Evolutionary conservation across 1,284 basidiomycete species (phyloP).

Genomic region (Phlebopus sp.): DNA sequence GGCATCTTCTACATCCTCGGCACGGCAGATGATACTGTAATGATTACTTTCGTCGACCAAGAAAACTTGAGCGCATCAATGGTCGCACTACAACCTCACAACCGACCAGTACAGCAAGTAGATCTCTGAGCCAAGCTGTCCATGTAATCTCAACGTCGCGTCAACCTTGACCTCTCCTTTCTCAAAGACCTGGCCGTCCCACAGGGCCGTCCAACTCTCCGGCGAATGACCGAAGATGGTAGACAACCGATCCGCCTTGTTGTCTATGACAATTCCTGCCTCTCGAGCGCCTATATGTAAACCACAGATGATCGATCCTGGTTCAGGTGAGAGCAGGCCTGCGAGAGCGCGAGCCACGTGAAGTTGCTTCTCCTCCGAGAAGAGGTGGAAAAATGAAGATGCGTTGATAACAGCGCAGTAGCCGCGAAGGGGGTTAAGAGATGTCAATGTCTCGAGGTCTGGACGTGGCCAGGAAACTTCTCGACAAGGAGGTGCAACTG

Average conservation of each 20-base stretch:
- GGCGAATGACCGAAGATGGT: slow-evolving; percentile 5
- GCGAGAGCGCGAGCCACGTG: slow-evolving; percentile 24
- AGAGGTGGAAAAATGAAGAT: slow-evolving; percentile 33
- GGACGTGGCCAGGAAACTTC: slow-evolving; percentile 4
- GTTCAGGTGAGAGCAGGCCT: slow-evolving; percentile 24
- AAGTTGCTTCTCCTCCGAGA: slow-evolving; percentile 27
- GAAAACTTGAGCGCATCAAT: too few relatives aligned
- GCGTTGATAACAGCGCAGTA: slow-evolving; percentile 25
- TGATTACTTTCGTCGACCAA: too few relatives aligned
- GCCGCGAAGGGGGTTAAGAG: slow-evolving; percentile 23
- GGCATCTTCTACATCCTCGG: too few relatives aligned
- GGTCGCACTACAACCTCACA: too few relatives aligned
- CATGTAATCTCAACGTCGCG: background rate
- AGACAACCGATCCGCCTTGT: background rate
- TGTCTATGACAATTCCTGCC: background rate
- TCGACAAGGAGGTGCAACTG: slow-evolving; percentile 7
- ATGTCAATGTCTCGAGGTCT: slow-evolving; percentile 15
- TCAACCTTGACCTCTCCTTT: slow-evolving; percentile 9
- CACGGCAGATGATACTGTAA: too few relatives aligned
- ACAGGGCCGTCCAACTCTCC: slow-evolving; percentile 7
- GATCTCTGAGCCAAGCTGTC: too few relatives aligned
- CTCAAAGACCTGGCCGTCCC: slow-evolving; percentile 10
- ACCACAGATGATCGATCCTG: slow-evolving; percentile 22
- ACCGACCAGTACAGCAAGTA: too few relatives aligned
- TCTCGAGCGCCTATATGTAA: slow-evolving; percentile 1